These are phyloP conservation scores for Pseudogymnoascus sp. DNA, from an alignment of 2,329 filamentous ascomycete species.

Conservation along the genomic window DNA sequence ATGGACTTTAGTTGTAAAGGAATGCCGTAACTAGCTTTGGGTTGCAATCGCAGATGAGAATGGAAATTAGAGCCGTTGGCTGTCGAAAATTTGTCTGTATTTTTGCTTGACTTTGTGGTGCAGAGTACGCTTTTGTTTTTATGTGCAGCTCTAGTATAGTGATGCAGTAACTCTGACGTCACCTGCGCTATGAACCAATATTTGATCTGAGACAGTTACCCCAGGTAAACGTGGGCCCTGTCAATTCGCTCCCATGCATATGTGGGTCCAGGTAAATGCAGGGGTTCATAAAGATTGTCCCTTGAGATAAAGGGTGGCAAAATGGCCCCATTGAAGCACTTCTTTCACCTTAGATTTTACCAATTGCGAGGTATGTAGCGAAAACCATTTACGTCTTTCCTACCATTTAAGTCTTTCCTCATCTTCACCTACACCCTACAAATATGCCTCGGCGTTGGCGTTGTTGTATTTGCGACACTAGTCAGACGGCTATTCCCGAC, in stretches of 20 bases:
- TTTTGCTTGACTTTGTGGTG: neutral
- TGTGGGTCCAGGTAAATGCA: neutral
- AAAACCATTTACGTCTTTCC: neutral
- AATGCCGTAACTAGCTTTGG: neutral
- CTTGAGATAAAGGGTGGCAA: neutral
- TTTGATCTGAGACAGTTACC: neutral
- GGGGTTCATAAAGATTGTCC: neutral
- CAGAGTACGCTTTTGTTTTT: neutral
- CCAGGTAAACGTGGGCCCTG: neutral
- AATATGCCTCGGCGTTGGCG: neutral
- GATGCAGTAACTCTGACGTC: neutral
- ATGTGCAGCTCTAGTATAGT: neutral
- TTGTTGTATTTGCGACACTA: neutral
- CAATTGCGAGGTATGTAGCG: neutral
- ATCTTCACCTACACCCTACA: neutral
- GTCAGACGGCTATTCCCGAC: neutral
- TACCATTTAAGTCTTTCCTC: neutral
- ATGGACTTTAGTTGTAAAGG: neutral
- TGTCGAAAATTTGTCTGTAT: neutral
- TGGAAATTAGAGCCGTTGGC: neutral
- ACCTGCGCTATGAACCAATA: neutral
- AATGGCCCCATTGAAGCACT: neutral
- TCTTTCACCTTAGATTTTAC: neutral
- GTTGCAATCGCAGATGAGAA: neutral
- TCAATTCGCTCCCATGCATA: neutral